phyloP scores from a whole-genome alignment of 2,329 filamentous ascomycete species.

The Penicillium italicum region DNA sequence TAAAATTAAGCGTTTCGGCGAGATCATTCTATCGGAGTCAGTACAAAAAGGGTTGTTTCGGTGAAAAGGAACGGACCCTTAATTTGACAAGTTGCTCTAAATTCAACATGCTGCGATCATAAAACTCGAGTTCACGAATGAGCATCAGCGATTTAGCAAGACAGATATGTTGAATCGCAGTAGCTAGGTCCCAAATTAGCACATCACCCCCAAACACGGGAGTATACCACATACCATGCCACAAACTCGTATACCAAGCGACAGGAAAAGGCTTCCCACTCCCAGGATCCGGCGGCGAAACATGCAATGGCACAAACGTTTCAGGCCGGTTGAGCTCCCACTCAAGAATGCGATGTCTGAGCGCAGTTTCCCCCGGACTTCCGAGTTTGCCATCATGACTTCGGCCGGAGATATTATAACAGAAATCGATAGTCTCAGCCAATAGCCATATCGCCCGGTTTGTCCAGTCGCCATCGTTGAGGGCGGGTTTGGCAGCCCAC shows the following conservation, averaged over 20 bases:
- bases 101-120: slow-evolving; percentile 11
- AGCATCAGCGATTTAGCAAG: slow-evolving; percentile 32
- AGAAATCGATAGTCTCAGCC: slow-evolving; percentile 34
- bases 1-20: slow-evolving; percentile 26
- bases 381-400: slow-evolving; percentile 19
- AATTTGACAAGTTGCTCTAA: slow-evolving; percentile 17
- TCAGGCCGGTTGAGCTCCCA: slow-evolving; percentile 31
- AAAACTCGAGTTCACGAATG: slow-evolving; percentile 22
- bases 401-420: slow-evolving; percentile 25
- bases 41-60: not conserved
- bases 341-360: slow-evolving; percentile 26
- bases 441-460: slow-evolving; percentile 35
- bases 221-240: slow-evolving; percentile 27
- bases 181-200: slow-evolving; percentile 22
- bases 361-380: slow-evolving; percentile 13
- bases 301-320: slow-evolving; percentile 30
- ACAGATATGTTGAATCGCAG: slow-evolving; percentile 33
- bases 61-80: slow-evolving; percentile 21
- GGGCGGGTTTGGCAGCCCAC: slow-evolving; percentile 25
- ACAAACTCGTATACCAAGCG: slow-evolving; percentile 32
- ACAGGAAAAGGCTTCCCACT: slow-evolving; percentile 33
- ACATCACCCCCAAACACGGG: not conserved
- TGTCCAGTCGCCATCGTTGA: slow-evolving; percentile 34
- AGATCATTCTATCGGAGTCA: slow-evolving; percentile 22
- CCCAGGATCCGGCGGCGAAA: slow-evolving; percentile 26